A percentile compares a stretch with the other conserved stretches of the same genome.
Evolutionary conservation across 108 stramenopile species (phyloP).

Genomic region (Pseudonitzschia multiseries): DNA sequence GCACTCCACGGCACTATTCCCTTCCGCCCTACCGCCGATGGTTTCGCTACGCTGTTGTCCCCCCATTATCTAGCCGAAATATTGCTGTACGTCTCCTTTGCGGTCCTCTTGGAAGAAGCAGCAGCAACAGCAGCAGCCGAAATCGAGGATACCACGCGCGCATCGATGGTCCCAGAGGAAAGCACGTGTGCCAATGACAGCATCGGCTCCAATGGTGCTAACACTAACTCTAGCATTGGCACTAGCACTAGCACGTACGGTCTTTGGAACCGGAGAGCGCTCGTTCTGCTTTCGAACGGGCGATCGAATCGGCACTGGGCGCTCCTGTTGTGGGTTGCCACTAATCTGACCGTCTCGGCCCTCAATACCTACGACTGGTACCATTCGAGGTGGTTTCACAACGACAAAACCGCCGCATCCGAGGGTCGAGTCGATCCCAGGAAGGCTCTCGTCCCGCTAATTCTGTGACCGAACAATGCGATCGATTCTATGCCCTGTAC

Average conservation of each 20-base stretch:
- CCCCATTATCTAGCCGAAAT: constrained; percentile 82
- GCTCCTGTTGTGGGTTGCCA: constrained; percentile 57
- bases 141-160: neutral
- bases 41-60: constrained; percentile 59
- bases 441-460: neutral
- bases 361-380: constrained; percentile 59
- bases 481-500: too few relatives aligned
- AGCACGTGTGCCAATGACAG: neutral
- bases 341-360: constrained; percentile 64
- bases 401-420: neutral
- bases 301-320: constrained; percentile 36
- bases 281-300: neutral
- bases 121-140: neutral
- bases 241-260: neutral
- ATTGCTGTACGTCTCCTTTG: constrained; percentile 59
- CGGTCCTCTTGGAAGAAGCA: constrained; percentile 28
- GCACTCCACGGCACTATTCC: constrained; percentile 20
- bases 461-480: neutral
- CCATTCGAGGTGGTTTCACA: neutral
- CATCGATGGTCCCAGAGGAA: constrained; percentile 8
- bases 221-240: neutral
- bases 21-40: constrained; percentile 52
- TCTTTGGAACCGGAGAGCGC: neutral
- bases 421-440: neutral
- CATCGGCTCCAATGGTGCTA: neutral